These are phyloP conservation scores for Ilex asprella DNA, from an alignment of 257 asterid genomes.

Conservation along the genomic window DNA sequence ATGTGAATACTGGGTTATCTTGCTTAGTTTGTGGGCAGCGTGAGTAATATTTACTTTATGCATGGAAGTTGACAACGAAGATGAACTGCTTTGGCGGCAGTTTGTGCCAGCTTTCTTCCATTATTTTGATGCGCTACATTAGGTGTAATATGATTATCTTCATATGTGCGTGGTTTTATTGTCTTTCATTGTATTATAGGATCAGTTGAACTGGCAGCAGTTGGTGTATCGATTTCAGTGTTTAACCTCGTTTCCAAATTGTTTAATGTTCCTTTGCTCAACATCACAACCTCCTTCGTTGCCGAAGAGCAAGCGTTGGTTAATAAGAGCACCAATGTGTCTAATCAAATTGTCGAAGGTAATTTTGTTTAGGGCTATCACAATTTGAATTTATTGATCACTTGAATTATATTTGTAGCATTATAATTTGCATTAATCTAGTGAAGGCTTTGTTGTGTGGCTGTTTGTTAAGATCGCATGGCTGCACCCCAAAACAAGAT, in stretches of 20 bases:
- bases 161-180: background rate
- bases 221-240: slow-evolving; percentile 86
- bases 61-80: too few species aligned
- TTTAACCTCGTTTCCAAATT: slow-evolving; percentile 83
- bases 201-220: slow-evolving; percentile 91
- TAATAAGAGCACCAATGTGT: slow-evolving; percentile 27
- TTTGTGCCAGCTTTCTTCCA: too few species aligned
- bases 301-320: slow-evolving; percentile 90
- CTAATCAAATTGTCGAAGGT: slow-evolving; percentile 29
- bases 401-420: background rate
- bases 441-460: slow-evolving; percentile 5
- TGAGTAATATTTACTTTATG: too few species aligned
- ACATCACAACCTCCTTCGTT: slow-evolving; percentile 86
- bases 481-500: slow-evolving; percentile 41
- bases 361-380: slow-evolving; percentile 3
- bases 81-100: too few species aligned
- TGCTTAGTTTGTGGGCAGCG: too few species aligned
- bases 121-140: background rate
- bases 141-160: background rate
- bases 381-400: background rate
- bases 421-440: slow-evolving; percentile 3
- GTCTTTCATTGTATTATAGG: slow-evolving; percentile 38
- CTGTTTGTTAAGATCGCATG: slow-evolving; percentile 23
- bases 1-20: too few species aligned
- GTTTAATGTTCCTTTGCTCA: slow-evolving; percentile 92